Conservation (phyloP, 2,329 filamentous ascomycete genomes). For the Cryphonectria radicalis region DNA sequence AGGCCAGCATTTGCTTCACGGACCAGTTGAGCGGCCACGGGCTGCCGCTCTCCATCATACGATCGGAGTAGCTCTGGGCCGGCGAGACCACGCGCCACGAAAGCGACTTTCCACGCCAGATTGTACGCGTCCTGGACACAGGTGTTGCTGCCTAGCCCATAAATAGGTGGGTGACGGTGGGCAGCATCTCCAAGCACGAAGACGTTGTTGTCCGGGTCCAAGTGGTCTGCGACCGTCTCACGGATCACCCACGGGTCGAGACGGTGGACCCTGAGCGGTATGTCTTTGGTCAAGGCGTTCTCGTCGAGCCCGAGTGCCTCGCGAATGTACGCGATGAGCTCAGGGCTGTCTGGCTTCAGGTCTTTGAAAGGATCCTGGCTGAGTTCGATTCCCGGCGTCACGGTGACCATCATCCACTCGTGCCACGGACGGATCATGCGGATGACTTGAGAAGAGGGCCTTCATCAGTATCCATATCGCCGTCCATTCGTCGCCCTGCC, state of each 20-base stretch:
- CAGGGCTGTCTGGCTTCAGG: conserved; percentile 15
- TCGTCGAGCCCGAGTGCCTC: conserved; percentile 56
- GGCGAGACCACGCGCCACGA: conserved; percentile 43
- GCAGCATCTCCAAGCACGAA: conserved; percentile 57
- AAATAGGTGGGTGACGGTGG: conserved; percentile 55
- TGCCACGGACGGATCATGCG: conserved; percentile 63
- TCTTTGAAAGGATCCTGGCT: conserved; percentile 34
- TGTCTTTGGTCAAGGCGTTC: conserved; percentile 20
- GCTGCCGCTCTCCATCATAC: conserved; percentile 46
- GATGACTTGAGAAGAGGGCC: conserved; percentile 35
- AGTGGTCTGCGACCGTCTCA: conserved; percentile 58
- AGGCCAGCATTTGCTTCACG: conserved; percentile 34
- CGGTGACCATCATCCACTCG: conserved; percentile 55
- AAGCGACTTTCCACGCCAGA: conserved; percentile 53
- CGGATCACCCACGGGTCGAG: conserved; percentile 58
- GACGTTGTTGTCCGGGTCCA: conserved; percentile 44
- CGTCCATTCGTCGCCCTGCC: background rate
- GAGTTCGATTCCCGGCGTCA: conserved; percentile 33
- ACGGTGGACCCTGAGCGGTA: conserved; percentile 51
- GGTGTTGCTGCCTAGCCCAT: conserved; percentile 56
- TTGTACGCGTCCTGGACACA: conserved; percentile 55
- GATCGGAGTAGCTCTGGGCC: conserved; percentile 41
- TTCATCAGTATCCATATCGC: background rate
- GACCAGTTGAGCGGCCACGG: conserved; percentile 48
- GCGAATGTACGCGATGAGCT: conserved; percentile 37